Evolutionary conservation across 495 filamentous ascomycete species (phyloP).

Genomic region (Aspergillus nidulans): DNA sequence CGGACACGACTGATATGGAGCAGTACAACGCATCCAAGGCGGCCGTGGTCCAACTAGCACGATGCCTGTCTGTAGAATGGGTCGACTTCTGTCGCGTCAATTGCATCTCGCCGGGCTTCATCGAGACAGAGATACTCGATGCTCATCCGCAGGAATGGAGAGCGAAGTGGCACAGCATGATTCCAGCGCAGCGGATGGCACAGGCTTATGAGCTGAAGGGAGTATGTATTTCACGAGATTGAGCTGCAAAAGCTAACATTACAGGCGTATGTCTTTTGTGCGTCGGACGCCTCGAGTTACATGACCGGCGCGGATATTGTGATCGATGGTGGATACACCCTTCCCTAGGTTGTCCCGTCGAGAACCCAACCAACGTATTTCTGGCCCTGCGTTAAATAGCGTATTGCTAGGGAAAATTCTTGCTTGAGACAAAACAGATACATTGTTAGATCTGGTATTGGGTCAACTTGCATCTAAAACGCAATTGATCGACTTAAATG

Average conservation of each 20-base stretch:
- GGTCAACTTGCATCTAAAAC: too few species aligned
- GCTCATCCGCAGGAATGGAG: conserved; percentile 18
- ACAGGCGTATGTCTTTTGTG: conserved; percentile 30
- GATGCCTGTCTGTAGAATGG: conserved; percentile 32
- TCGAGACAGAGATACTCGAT: conserved; percentile 33
- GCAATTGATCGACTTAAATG: too few species aligned
- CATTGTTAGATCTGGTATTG: too few species aligned
- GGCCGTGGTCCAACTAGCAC: conserved; percentile 26
- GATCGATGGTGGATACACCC: conserved; percentile 30
- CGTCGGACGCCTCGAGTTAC: conserved; percentile 32
- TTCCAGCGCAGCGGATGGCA: conserved; percentile 30
- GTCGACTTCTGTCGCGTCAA: conserved; percentile 37
- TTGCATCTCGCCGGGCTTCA: conserved; percentile 39
- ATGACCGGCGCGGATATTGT: conserved; percentile 31
- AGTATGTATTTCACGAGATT: too few species aligned
- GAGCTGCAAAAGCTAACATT: conserved; percentile 20
- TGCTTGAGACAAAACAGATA: too few species aligned
- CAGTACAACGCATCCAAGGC: conserved; percentile 39
- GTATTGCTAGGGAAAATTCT: too few species aligned
- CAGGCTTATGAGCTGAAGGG: conserved; percentile 32
- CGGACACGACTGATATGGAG: too few species aligned
- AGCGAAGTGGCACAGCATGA: conserved; percentile 24
- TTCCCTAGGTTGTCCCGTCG: too few species aligned
- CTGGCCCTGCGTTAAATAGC: too few species aligned
- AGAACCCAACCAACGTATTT: too few species aligned